A percentile compares a stretch with the other conserved stretches of the same genome.
phyloP scores from a whole-genome alignment of 129 eudicot species.

The Artemisia annua region DNA sequence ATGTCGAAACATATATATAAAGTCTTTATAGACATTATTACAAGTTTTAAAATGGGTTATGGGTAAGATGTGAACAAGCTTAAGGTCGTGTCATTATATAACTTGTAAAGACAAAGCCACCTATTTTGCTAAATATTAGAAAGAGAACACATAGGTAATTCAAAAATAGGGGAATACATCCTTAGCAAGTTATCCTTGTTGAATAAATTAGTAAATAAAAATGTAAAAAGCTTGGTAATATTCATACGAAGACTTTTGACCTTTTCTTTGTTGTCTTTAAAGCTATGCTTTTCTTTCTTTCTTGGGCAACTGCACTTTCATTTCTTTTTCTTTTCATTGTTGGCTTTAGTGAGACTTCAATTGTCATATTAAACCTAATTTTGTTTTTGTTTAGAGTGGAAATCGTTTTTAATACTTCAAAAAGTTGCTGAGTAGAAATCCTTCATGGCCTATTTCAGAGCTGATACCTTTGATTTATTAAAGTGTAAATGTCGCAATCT shows the following conservation, averaged over 20 bases:
- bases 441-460: background rate
- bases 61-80: no score
- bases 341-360: slow-evolving; percentile 16
- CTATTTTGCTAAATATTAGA: no score
- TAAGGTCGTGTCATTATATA: no score
- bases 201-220: background rate
- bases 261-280: slow-evolving; percentile 9
- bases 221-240: background rate
- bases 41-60: no score
- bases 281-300: slow-evolving; percentile 28
- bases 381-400: background rate
- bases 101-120: no score
- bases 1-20: no score
- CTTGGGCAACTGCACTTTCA: slow-evolving; percentile 18
- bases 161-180: slow-evolving; percentile 15
- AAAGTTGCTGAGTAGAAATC: background rate
- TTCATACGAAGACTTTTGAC: slow-evolving; percentile 24
- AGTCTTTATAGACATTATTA: no score
- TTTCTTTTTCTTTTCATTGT: background rate
- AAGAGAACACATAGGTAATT: background rate
- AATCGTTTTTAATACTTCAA: background rate
- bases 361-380: slow-evolving; percentile 4
- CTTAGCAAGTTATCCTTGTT: slow-evolving; percentile 23
- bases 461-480: no score
- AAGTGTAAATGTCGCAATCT: no score